These are phyloP conservation scores for Epichloe sibirici DNA, from an alignment of 2,329 filamentous ascomycete genomes.

Conservation along the genomic window DNA sequence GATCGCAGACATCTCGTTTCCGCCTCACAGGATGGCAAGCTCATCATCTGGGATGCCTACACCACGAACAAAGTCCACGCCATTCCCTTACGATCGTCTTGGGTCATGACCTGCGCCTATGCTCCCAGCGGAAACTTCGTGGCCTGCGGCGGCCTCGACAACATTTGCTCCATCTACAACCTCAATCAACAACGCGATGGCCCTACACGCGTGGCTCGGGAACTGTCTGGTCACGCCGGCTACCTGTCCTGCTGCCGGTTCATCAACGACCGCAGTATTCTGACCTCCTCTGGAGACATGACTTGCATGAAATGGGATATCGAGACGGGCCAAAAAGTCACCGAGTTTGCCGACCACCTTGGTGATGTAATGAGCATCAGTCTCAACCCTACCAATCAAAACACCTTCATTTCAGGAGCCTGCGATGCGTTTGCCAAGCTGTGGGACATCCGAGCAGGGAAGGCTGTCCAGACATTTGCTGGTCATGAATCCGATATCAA, in stretches of 20 bases:
- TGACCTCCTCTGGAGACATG: slow-evolving; percentile 98
- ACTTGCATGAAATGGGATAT: slow-evolving; percentile 99
- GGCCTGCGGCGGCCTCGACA: slow-evolving; percentile 95
- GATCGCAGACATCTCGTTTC: slow-evolving; percentile 95
- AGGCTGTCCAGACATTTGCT: slow-evolving; percentile 96
- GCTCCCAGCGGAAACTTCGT: slow-evolving; percentile 97
- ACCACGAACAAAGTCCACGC: slow-evolving; percentile 99
- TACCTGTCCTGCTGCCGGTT: slow-evolving; percentile 98
- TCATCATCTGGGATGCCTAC: slow-evolving; percentile 99
- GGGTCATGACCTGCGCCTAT: slow-evolving; percentile 99
- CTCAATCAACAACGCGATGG: slow-evolving; percentile 87
- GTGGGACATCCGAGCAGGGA: slow-evolving; percentile 96
- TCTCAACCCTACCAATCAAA: slow-evolving; percentile 97
- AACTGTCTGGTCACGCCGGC: slow-evolving; percentile 91
- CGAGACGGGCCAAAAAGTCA: slow-evolving; percentile 92
- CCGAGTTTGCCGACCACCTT: slow-evolving; percentile 95
- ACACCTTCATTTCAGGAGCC: slow-evolving; percentile 97
- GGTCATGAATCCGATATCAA: slow-evolving; percentile 99
- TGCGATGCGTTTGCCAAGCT: slow-evolving; percentile 98
- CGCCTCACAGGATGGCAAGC: slow-evolving; percentile 95
- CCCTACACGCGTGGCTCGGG: slow-evolving; percentile 89
- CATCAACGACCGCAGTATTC: slow-evolving; percentile 94
- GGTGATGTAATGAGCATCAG: slow-evolving; percentile 99
- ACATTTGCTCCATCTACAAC: slow-evolving; percentile 99
- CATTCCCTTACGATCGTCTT: slow-evolving; percentile 91